Base-by-base conservation (phyloP, 306 rosid genomes). In the Rosa multiflora region DNA sequence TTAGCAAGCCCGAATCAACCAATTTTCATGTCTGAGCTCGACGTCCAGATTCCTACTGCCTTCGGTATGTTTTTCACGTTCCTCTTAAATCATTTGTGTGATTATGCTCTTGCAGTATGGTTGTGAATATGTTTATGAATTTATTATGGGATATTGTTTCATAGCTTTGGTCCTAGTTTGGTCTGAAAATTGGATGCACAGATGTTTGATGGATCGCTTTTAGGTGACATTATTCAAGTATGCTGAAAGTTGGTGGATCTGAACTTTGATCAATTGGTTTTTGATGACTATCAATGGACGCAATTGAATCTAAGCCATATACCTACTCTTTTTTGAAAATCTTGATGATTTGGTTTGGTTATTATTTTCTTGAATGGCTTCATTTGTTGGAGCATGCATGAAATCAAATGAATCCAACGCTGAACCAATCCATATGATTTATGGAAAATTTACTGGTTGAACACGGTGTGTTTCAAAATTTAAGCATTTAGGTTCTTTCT, bases 1-100 rank as follows among this genome's bases (percentile, higher is more conserved):
- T 87, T 80, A 71, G 75, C 67, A 68, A 85, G 78, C n/a, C 76
- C 67, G 40, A 77, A 80, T 83, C 81, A 83, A 80, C 82, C 51
- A 83, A 91, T 78, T 75, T 91, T 91, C 92, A 91, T 91, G 96
- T 91, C 96, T 91, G 96, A 91, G 75, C 79, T 86, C 82, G 96
- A 91, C 86, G 81, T 40, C 62, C 93, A 87, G 84, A 83, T 87
- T 87, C 96, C 96, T 74, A 81, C 93, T 81, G 72, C 93, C 90
- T 91, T 84, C 61, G 96, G 96, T 91, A 78, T 66, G 91, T 83
- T 78, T 47, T 78, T 47, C 3, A 49, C 70, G 67, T 37, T 70
- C 15, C 23, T 39, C 67, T 40, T 12, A 39, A 53, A 17, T 74
- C 52, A 40, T 17, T 56, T 73, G n/a, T 53, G 52, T 39, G 67